Evolutionary conservation across 768 basidiomycete genomes (phyloP), one percentile per base, ranked within the genome.

Genomic region (Daedaleopsis nitida): DNA sequence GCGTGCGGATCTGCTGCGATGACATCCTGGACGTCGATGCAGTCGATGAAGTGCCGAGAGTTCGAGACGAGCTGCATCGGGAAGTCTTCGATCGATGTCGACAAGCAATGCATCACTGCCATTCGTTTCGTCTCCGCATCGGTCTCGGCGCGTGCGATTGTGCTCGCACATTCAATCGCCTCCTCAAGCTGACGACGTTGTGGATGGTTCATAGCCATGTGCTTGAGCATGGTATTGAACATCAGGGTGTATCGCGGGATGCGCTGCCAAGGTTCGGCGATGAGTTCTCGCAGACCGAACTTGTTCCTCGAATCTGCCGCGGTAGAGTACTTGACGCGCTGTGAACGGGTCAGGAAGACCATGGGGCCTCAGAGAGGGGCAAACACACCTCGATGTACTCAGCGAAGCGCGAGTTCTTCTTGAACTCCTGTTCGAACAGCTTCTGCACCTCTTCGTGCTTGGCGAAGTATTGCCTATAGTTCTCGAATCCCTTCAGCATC

Each of bases 211-310:
- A 83, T 83, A 14, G 84, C 81, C 90, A 98, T 92, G 69, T 91
- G 83, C 74, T 95, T 94, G 69, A 96, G 78, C 89, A 98, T 98
- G 6, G 83, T 91, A 60, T 92, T 89, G 74, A 96, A 93, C 65
- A 98, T 81, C 24, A 98, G 80, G 1, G 94, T 96, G 75, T 98
- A 98, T 65, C 96, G 82, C 5, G 96, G 95, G 69, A 98, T 94
- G 37, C 96, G 87, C 70, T 98, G 96, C 6, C 97, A 93, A 16
- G 96, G 96, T 66, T 98, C 96, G 88, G 96, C 96, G 21, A 98
- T 81, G 52, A 97, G 83, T 72, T 96, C 95, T 27, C 95, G 84
- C 57, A 98, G 79, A 47, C 92, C 94, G 58, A 96, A 84, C 43
- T 94, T 91, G 71, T 92, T 94, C 67, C 82, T 82, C 34, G 81